Evolutionary conservation across 2,329 filamentous ascomycete species (phyloP), one percentile per base, ranked within the genome.

Genomic region (Parafenestella ontariensis): DNA sequence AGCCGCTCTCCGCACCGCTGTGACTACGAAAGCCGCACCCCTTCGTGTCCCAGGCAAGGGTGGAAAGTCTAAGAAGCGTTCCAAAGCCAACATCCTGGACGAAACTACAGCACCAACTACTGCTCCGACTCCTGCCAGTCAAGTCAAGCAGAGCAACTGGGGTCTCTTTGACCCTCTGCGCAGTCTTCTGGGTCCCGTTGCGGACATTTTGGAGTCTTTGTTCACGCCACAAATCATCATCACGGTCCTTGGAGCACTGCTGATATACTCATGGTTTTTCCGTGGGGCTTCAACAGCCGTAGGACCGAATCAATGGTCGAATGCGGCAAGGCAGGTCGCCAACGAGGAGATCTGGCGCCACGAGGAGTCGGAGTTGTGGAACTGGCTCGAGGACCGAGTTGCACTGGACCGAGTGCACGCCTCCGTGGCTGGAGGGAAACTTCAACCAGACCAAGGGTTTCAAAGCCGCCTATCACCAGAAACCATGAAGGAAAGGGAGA

Each of bases 281-380:
- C 74, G 42, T 52, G 62, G 37, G 46, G 78, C 37, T 66, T 77
- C 29, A 56, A 69, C 58, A 15, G 57, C 37, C 59, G 41, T 57
- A 1, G 78, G 59, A 39, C 70, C 51, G 65, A 74, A 67, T 6
- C 66, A 71, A 1, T 61, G 64, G 50, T 74, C 77, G 1, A 70
- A 79, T 3, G 84, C 90, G 0, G 87, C 93, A 50, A 85, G 92
- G 5, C 78, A 92, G 15, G 87, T 89, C 2, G 92, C 91, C 0
- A 98, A 97, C 72, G 93, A 98, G 64, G 91, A 96, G 76, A 89
- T 98, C 70, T 99, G 94, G 93, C 84, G 87, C 31, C 82, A 86
- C 36, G 92, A 97, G 74, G 93, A 97, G 72, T 91, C 86, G 61
- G 91, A 95, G 66, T 79, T 97, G 9, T 97, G 93, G 93, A 88